Evolutionary conservation across 2,329 filamentous ascomycete species (phyloP).

Genomic region (Penicillium crustosum): DNA sequence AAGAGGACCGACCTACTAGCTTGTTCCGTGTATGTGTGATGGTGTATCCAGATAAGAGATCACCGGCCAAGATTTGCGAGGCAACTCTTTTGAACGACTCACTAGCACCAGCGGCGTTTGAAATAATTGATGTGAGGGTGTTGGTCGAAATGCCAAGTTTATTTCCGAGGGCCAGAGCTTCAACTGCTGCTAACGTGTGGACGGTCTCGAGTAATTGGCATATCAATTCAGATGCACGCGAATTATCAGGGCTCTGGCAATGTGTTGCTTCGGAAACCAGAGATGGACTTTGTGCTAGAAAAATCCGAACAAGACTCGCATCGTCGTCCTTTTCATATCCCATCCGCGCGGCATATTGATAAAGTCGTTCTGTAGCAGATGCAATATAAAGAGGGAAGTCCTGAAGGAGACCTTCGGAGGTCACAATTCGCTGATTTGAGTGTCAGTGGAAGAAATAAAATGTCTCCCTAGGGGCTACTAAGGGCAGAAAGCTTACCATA

Average conservation of each 20-base stretch:
- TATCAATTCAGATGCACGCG: background rate
- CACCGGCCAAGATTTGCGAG: background rate
- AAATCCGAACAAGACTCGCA: constrained; percentile 8
- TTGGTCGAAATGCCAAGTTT: constrained; percentile 7
- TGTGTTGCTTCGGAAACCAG: constrained; percentile 6
- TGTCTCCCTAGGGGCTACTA: background rate
- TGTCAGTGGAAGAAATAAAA: background rate
- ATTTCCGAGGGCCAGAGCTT: constrained; percentile 10
- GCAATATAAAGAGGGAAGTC: constrained; percentile 12
- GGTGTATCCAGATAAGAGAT: constrained; percentile 2
- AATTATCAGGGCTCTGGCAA: background rate
- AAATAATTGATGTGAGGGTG: constrained; percentile 10
- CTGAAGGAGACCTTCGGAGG: constrained; percentile 8
- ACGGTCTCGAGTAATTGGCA: constrained; percentile 10
- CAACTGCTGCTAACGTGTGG: constrained; percentile 9
- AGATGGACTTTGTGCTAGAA: constrained; percentile 3
- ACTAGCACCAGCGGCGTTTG: constrained; percentile 10
- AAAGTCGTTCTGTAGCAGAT: constrained; percentile 10
- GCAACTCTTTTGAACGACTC: constrained; percentile 4
- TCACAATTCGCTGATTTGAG: constrained; percentile 11
- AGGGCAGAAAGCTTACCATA: constrained; percentile 11
- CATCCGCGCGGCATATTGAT: constrained; percentile 1
- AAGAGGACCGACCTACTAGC: background rate
- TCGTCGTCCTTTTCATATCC: constrained; percentile 14
- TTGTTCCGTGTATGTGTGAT: constrained; percentile 1